Evolutionary conservation across 345 rosid species (phyloP).

Genomic region (Ceriops tagal): DNA sequence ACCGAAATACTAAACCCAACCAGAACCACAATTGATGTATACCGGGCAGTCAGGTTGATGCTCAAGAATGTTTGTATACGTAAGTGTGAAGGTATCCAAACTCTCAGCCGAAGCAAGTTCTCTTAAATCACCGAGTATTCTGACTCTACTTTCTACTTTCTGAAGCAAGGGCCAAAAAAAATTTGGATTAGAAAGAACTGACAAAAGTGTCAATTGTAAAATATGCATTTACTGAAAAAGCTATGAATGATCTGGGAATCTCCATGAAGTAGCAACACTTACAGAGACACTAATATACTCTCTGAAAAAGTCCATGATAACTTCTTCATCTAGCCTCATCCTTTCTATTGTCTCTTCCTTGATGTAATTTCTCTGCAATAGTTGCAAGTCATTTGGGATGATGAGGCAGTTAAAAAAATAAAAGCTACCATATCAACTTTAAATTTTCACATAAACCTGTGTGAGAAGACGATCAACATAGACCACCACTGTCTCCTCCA

Average conservation of each 20-base stretch:
- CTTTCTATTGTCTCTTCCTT: constrained; percentile 96
- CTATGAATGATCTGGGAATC: not conserved
- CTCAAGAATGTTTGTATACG: constrained; percentile 90
- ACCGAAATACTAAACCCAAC: not conserved
- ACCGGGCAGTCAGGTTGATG: constrained; percentile 99
- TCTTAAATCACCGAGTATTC: constrained; percentile 85
- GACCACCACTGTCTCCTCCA: constrained; percentile 85
- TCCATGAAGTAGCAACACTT: constrained; percentile 32
- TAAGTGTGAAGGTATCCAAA: constrained; percentile 87
- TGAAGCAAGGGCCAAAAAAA: constrained; percentile 31
- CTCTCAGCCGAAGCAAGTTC: constrained; percentile 99
- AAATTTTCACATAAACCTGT: constrained; percentile 47
- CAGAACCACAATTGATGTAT: constrained; percentile 11
- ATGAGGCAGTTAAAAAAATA: not conserved
- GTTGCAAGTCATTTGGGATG: constrained; percentile 20
- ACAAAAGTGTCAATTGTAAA: not conserved
- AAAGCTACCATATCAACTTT: not conserved
- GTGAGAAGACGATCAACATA: constrained; percentile 87
- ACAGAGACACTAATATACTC: constrained; percentile 88
- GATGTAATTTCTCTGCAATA: constrained; percentile 70
- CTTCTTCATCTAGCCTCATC: constrained; percentile 96
- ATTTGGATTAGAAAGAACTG: constrained; percentile 3
- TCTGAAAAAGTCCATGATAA: constrained; percentile 89
- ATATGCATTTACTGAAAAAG: no score
- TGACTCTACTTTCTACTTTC: constrained; percentile 92